Percentiles rank a stretch among this genome's conserved stretches.
Conservation (phyloP, 2,329 filamentous ascomycete species). For the Coniochaeta hoffmannii region DNA sequence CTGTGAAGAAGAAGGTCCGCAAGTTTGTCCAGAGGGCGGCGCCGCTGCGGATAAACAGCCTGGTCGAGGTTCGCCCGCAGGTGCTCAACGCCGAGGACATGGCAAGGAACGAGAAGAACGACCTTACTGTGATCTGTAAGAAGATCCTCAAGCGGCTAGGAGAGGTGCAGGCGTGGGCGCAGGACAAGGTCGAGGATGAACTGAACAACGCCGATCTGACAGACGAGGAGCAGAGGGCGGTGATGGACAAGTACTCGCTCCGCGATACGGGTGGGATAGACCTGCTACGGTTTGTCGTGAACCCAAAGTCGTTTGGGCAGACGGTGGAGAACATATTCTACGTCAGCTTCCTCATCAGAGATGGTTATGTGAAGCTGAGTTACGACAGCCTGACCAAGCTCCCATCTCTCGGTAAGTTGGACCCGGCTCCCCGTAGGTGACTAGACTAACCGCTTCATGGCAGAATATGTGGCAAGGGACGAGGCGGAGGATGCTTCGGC, state of each 20-base stretch:
- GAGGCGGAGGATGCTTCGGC: constrained; percentile 35
- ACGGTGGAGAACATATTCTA: constrained; percentile 98
- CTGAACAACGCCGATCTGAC: constrained; percentile 36
- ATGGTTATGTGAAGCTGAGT: constrained; percentile 69
- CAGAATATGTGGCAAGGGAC: constrained; percentile 37
- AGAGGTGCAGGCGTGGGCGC: constrained; percentile 36
- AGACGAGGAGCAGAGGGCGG: constrained; percentile 34
- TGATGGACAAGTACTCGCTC: constrained; percentile 61
- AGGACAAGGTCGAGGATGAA: constrained; percentile 33
- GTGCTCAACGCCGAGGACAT: constrained; percentile 70
- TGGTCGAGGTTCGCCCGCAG: constrained; percentile 68
- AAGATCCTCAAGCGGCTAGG: constrained; percentile 61
- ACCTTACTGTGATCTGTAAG: constrained; percentile 71
- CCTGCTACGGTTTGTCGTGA: constrained; percentile 81
- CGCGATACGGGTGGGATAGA: constrained; percentile 64
- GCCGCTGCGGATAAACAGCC: constrained; percentile 59
- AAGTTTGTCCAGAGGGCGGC: constrained; percentile 64
- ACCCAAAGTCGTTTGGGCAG: constrained; percentile 85
- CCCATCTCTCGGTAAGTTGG: constrained; percentile 70
- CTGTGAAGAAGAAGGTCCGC: constrained; percentile 76
- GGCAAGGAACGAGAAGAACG: constrained; percentile 67
- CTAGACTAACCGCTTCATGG: neutral
- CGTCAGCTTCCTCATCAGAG: constrained; percentile 85
- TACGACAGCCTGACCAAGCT: constrained; percentile 62
- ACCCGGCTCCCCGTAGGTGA: too few species aligned